A percentile compares a stretch with the other conserved stretches of the same genome.
Evolutionary conservation across 495 filamentous ascomycete genomes (phyloP).

Genomic region (Sordaria brevicollis): DNA sequence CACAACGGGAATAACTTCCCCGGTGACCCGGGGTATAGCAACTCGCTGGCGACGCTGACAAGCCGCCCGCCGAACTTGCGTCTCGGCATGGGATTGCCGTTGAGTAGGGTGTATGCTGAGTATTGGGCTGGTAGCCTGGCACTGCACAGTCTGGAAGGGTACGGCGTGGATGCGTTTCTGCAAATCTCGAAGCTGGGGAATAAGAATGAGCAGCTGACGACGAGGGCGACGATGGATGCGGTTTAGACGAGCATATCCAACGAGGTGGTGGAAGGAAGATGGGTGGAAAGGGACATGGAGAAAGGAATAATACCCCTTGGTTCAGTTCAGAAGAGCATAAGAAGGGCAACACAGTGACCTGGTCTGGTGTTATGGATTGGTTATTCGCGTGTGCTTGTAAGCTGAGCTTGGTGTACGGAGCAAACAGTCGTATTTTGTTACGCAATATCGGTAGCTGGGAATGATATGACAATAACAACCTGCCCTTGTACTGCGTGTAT

Average conservation of each 20-base stretch:
- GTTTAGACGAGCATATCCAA: slow-evolving; percentile 43
- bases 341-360: not conserved
- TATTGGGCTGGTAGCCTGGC: slow-evolving; percentile 96
- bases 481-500: not conserved
- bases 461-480: not conserved
- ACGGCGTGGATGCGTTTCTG: slow-evolving; percentile 94
- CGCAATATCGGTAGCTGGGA: not conserved
- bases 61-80: slow-evolving; percentile 78
- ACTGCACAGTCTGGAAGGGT: slow-evolving; percentile 88
- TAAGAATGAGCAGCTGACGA: slow-evolving; percentile 93
- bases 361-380: not conserved
- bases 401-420: not conserved
- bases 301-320: not conserved
- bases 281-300: not conserved
- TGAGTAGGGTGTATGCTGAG: slow-evolving; percentile 92
- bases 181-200: slow-evolving; percentile 97
- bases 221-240: slow-evolving; percentile 79
- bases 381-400: not conserved
- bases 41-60: slow-evolving; percentile 66
- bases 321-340: not conserved
- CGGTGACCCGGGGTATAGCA: slow-evolving; percentile 26
- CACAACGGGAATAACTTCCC: slow-evolving; percentile 2
- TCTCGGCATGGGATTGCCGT: slow-evolving; percentile 86
- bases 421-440: not conserved
- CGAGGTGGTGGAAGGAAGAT: not conserved